Percentiles rank a stretch among this genome's conserved stretches.
These are phyloP conservation scores for Fusarium verrucosum DNA, from an alignment of 2,329 filamentous ascomycete genomes.

Conservation along the genomic window DNA sequence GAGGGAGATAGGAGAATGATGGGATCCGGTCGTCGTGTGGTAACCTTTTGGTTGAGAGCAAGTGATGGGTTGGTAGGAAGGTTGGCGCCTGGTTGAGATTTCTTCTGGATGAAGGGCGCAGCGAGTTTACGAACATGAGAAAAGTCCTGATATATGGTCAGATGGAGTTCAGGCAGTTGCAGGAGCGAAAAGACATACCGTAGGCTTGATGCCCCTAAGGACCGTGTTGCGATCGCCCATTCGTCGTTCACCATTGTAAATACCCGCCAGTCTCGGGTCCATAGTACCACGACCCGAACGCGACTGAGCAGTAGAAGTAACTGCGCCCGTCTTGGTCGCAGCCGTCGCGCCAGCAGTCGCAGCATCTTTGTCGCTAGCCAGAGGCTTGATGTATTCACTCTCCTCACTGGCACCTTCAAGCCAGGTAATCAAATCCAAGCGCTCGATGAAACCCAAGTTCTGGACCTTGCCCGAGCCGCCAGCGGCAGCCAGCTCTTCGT, in stretches of 20 bases:
- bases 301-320: slow-evolving; percentile 56
- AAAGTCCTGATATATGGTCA: slow-evolving; percentile 74
- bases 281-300: slow-evolving; percentile 71
- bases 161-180: neutral
- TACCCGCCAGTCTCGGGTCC: slow-evolving; percentile 84
- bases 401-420: slow-evolving; percentile 89
- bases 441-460: slow-evolving; percentile 91
- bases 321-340: slow-evolving; percentile 52
- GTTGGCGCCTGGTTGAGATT: slow-evolving; percentile 55
- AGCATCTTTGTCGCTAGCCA: slow-evolving; percentile 69
- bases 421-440: slow-evolving; percentile 91
- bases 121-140: slow-evolving; percentile 90
- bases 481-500: slow-evolving; percentile 74
- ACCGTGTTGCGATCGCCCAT: slow-evolving; percentile 94
- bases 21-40: slow-evolving; percentile 70
- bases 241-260: slow-evolving; percentile 89
- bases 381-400: slow-evolving; percentile 89
- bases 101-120: slow-evolving; percentile 75
- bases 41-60: slow-evolving; percentile 63
- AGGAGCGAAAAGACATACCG: slow-evolving; percentile 63
- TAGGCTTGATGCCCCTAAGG: slow-evolving; percentile 86
- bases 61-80: slow-evolving; percentile 57
- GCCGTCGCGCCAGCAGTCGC: slow-evolving; percentile 54
- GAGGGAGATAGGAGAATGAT: slow-evolving; percentile 98
- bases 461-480: slow-evolving; percentile 75